Evolutionary conservation across 1,139 yeast genomes (phyloP).

Genomic region (Protomyces arabidopsidicola): DNA sequence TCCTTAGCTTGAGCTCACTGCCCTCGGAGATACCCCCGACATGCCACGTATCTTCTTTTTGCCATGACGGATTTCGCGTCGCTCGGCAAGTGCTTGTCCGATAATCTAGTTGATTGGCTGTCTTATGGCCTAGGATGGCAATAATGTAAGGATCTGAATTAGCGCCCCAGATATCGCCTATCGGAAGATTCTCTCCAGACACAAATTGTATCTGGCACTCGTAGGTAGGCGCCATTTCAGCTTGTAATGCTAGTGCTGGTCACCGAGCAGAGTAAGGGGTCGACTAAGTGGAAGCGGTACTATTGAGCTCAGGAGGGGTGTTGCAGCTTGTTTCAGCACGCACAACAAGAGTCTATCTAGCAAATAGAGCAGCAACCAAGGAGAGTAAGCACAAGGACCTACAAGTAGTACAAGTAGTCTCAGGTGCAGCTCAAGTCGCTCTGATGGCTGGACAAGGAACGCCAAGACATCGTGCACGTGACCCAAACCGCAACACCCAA

Average conservation of each 20-base stretch:
- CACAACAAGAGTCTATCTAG: no score
- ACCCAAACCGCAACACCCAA: no score
- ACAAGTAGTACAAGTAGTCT: no score
- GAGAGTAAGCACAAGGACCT: no score
- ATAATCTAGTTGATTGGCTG: background rate
- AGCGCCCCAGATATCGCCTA: constrained; percentile 22
- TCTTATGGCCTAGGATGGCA: constrained; percentile 16
- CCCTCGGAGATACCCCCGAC: constrained; percentile 22
- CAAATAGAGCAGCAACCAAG: no score
- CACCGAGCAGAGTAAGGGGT: background rate
- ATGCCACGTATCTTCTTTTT: constrained; percentile 21
- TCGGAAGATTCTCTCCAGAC: background rate
- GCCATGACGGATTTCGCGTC: constrained; percentile 21
- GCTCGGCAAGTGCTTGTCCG: constrained; percentile 23
- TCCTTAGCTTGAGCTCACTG: constrained; percentile 3
- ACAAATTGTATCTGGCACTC: background rate
- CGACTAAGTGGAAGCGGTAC: no score
- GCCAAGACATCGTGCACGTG: no score
- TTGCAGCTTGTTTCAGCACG: no score
- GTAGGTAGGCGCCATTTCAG: background rate
- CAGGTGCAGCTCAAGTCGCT: no score
- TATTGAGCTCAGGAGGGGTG: no score
- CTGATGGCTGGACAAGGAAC: no score
- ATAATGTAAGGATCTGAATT: constrained; percentile 20
- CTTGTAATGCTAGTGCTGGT: background rate